A percentile compares a stretch with the other conserved stretches of the same genome.
Conservation (phyloP, 768 basidiomycete genomes). For the Krasilnikovozyma curviuscula region DNA sequence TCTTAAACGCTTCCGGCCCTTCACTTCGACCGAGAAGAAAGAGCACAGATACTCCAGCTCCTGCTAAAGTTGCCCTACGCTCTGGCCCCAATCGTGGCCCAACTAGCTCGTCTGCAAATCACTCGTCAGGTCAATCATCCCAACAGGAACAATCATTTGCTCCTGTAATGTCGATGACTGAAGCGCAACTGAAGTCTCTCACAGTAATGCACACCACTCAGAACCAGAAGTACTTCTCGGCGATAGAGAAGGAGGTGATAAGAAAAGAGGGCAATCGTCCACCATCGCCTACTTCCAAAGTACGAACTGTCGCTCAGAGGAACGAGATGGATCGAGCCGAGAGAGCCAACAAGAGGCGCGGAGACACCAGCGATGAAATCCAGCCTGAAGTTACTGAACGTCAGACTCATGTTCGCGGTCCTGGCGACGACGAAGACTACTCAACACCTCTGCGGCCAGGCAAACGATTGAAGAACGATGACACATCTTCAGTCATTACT, state of each 20-base stretch:
- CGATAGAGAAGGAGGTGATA: constrained; percentile 24
- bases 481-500: neutral
- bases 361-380: neutral
- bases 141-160: no score
- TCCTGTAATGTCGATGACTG: no score
- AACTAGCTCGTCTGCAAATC: no score
- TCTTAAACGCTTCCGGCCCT: no score
- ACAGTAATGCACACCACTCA: constrained; percentile 22
- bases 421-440: constrained; percentile 25
- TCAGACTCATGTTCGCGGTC: constrained; percentile 15
- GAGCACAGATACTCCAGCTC: no score
- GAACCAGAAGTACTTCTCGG: constrained; percentile 25
- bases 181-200: constrained; percentile 22
- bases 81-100: no score
- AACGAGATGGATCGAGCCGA: no score
- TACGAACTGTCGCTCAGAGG: constrained; percentile 19
- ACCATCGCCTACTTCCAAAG: constrained; percentile 22
- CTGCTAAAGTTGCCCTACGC: no score
- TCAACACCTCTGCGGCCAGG: constrained; percentile 19
- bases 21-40: no score
- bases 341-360: neutral
- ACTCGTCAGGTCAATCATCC: no score
- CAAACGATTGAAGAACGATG: no score
- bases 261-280: constrained; percentile 20
- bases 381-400: constrained; percentile 1